phyloP scores from a whole-genome alignment of 768 basidiomycete species.

The Mycena metata region DNA sequence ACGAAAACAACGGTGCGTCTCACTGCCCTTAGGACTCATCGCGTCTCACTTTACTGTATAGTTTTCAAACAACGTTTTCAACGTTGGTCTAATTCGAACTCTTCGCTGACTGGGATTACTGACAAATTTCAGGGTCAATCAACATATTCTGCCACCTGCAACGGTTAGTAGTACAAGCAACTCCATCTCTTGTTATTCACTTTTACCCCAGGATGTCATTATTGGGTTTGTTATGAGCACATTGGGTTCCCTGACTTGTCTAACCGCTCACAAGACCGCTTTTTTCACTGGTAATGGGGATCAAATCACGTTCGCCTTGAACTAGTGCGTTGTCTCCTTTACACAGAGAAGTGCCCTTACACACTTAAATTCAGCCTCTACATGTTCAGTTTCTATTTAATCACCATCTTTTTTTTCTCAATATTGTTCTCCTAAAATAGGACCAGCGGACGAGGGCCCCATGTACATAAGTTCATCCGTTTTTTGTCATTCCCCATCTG shows the following conservation, averaged over 20 bases:
- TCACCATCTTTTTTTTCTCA: background rate
- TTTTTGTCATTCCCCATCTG: background rate
- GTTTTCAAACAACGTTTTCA: constrained; percentile 44
- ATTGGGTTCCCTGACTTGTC: constrained; percentile 15
- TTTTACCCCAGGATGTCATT: constrained; percentile 18
- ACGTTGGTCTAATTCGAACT: constrained; percentile 17
- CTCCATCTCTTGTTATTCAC: background rate
- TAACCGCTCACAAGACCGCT: constrained; percentile 1
- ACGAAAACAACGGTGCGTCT: constrained; percentile 40
- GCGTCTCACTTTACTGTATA: background rate
- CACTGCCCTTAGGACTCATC: background rate
- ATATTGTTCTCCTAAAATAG: background rate
- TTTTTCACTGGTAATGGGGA: constrained; percentile 43
- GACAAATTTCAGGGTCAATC: constrained; percentile 23
- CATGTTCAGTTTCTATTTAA: constrained; percentile 13
- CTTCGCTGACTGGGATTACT: background rate
- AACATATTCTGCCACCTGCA: constrained; percentile 42
- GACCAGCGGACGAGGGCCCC: constrained; percentile 43
- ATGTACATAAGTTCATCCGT: constrained; percentile 28
- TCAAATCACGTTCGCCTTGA: constrained; percentile 43
- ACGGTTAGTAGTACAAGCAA: constrained; percentile 18
- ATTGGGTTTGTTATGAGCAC: constrained; percentile 34
- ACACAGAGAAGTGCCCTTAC: background rate
- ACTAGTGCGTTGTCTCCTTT: constrained; percentile 33
- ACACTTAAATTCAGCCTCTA: constrained; percentile 10